Percentiles rank a stretch among this genome's conserved stretches.
Conservation (phyloP, 371 early-diverging fungal species). For the Lichtheimia ornata region DNA sequence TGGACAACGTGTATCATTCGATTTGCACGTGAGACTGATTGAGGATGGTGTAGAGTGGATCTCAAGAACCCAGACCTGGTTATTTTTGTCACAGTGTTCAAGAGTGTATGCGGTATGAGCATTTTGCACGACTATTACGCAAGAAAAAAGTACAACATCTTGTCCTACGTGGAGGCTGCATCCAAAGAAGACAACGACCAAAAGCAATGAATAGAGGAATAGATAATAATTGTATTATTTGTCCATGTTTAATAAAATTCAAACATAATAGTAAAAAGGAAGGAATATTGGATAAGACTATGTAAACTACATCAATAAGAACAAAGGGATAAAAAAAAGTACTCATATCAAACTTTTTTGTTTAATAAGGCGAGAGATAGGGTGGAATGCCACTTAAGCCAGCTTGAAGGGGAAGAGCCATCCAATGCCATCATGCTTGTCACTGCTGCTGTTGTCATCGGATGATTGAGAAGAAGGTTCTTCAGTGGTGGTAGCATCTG, state of each 20-base stretch:
- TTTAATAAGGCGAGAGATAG: too few species aligned
- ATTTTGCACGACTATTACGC: constrained; percentile 45
- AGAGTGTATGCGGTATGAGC: constrained; percentile 55
- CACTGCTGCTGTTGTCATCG: background rate
- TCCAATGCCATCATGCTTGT: too few species aligned
- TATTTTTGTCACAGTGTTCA: constrained; percentile 52
- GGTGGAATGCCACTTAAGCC: too few species aligned
- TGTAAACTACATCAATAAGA: constrained; percentile 3
- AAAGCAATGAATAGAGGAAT: background rate
- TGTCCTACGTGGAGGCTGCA: constrained; percentile 9
- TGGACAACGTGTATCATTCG: background rate
- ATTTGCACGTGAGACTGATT: background rate
- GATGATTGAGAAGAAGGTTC: background rate
- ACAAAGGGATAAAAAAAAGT: background rate
- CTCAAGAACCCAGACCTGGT: constrained; percentile 49
- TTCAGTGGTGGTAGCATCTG: constrained; percentile 1
- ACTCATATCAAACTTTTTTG: too few species aligned
- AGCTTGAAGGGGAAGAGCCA: constrained; percentile 4
- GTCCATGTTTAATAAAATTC: background rate
- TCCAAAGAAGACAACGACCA: background rate
- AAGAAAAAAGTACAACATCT: constrained; percentile 50
- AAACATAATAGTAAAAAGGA: background rate
- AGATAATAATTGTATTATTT: background rate
- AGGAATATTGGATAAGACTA: background rate
- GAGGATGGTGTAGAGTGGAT: constrained; percentile 29